Percentiles rank a stretch among this genome's conserved stretches.
Evolutionary conservation across 2,329 filamentous ascomycete genomes (phyloP).

Genomic region (Diaporthe longicolla): DNA sequence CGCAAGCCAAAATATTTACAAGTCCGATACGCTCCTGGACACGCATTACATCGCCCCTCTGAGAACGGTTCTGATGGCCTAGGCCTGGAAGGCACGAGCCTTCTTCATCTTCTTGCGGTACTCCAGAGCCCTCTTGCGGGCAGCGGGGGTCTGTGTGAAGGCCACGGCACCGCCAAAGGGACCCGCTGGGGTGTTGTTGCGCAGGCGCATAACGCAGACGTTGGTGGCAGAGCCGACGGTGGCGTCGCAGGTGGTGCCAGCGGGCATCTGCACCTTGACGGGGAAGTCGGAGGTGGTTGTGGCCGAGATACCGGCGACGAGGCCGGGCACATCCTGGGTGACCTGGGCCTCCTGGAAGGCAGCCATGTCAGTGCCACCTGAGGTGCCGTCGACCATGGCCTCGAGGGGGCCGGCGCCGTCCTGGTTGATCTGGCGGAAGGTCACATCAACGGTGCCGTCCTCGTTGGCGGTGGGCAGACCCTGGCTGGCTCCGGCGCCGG

Average conservation of each 20-base stretch:
- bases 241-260: slow-evolving; percentile 71
- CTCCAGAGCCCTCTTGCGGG: slow-evolving; percentile 66
- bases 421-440: slow-evolving; percentile 73
- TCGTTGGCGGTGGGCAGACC: slow-evolving; percentile 69
- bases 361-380: slow-evolving; percentile 64
- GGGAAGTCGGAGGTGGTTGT: slow-evolving; percentile 69
- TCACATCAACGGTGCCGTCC: slow-evolving; percentile 68
- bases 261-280: slow-evolving; percentile 65
- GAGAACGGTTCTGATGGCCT: not conserved
- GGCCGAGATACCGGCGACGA: slow-evolving; percentile 63
- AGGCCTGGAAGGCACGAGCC: slow-evolving; percentile 33
- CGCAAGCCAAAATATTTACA: slow-evolving; percentile 29
- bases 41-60: not conserved
- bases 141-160: slow-evolving; percentile 65
- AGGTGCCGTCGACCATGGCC: slow-evolving; percentile 66
- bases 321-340: slow-evolving; percentile 67
- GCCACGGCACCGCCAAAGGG: slow-evolving; percentile 70
- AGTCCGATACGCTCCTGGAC: slow-evolving; percentile 3
- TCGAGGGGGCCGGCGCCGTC: slow-evolving; percentile 69
- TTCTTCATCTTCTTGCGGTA: slow-evolving; percentile 55
- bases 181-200: slow-evolving; percentile 67
- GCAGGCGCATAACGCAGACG: slow-evolving; percentile 68
- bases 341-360: slow-evolving; percentile 67
- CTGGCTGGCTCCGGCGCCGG: slow-evolving; percentile 60
- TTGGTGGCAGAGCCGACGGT: slow-evolving; percentile 63